Percentiles rank a stretch among this genome's conserved stretches.
phyloP scores from a whole-genome alignment of 768 basidiomycete species.

The Kwoniella sp. region DNA sequence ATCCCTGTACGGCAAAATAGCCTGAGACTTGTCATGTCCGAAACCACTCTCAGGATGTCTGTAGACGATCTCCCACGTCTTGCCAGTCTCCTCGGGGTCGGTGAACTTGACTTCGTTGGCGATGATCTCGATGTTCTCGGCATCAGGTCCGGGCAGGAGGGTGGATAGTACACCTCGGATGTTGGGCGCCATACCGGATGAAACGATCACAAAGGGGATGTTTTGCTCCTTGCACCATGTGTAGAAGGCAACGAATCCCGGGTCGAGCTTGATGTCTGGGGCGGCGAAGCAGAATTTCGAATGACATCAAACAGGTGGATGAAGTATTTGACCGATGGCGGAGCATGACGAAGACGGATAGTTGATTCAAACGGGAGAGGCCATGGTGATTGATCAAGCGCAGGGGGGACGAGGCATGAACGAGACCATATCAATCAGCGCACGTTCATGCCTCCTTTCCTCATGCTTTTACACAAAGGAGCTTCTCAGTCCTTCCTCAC shows the following conservation, averaged over 20 bases:
- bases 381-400: too few relatives aligned
- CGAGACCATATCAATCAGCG: conserved; percentile 4
- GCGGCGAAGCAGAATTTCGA: background rate
- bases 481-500: conserved; percentile 36
- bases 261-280: conserved; percentile 79
- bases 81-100: conserved; percentile 67
- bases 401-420: conserved; percentile 1
- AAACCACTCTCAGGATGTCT: conserved; percentile 85
- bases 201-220: conserved; percentile 89
- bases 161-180: conserved; percentile 88
- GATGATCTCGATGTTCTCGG: conserved; percentile 83
- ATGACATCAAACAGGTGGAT: background rate
- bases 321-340: too few relatives aligned
- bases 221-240: conserved; percentile 75
- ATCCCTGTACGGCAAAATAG: conserved; percentile 85
- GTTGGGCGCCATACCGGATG: conserved; percentile 90
- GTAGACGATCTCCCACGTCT: conserved; percentile 68
- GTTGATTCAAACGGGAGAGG: too few relatives aligned
- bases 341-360: too few relatives aligned
- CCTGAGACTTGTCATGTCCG: conserved; percentile 95
- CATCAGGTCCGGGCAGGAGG: conserved; percentile 72
- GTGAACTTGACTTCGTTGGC: conserved; percentile 81
- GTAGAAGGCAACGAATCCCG: conserved; percentile 86
- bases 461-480: background rate
- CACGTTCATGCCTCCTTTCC: background rate